These are phyloP conservation scores for Centrapalus pauciflorus DNA, from an alignment of 129 eudicot genomes.

Conservation along the genomic window DNA sequence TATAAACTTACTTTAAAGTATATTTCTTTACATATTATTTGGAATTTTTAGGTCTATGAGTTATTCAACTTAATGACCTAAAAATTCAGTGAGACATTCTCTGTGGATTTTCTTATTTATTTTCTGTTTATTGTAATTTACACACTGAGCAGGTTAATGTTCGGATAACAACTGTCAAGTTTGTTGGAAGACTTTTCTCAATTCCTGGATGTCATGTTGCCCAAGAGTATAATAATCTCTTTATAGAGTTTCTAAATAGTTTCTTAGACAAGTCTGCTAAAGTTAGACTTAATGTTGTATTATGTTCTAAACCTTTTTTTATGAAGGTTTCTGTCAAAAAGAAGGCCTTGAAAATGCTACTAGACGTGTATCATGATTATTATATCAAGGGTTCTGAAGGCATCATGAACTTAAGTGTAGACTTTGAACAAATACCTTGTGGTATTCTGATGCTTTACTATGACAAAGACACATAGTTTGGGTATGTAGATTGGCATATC, in stretches of 20 bases:
- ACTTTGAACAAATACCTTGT: constrained; percentile 83
- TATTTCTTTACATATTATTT: background rate
- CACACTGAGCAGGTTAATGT: constrained; percentile 97
- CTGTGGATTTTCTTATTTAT: background rate
- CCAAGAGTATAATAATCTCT: constrained; percentile 60
- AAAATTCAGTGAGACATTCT: background rate
- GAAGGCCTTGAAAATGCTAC: constrained; percentile 66
- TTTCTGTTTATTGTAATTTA: constrained; percentile 13
- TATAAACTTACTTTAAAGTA: background rate
- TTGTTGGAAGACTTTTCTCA: constrained; percentile 64
- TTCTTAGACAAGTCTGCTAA: constrained; percentile 77
- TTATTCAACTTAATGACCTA: constrained; percentile 1
- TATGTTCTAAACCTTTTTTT: constrained; percentile 60
- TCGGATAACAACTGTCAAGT: constrained; percentile 78
- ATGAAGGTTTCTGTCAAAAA: constrained; percentile 68
- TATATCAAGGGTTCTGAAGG: constrained; percentile 62
- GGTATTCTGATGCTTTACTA: constrained; percentile 79
- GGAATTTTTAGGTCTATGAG: background rate
- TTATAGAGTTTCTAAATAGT: constrained; percentile 71
- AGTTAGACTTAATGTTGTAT: constrained; percentile 73
- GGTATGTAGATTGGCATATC: constrained; percentile 40
- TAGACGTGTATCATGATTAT: constrained; percentile 79
- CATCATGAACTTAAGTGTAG: constrained; percentile 36
- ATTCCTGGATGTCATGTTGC: constrained; percentile 49
- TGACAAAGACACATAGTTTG: constrained; percentile 74